phyloP scores from a whole-genome alignment of 495 filamentous ascomycete species.

The Tuber umbilicatum region DNA sequence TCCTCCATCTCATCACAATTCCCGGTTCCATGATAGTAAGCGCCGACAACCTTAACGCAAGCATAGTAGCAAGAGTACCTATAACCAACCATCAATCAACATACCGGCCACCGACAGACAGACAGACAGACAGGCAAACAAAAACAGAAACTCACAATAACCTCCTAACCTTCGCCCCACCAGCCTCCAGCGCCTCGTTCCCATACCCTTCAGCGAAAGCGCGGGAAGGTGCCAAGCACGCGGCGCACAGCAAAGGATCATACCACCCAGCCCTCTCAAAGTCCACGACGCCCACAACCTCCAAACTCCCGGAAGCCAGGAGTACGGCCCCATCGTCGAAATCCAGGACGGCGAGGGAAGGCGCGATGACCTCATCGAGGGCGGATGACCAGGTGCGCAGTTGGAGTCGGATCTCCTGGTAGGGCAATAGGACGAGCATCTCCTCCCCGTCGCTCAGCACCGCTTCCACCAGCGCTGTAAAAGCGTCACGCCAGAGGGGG shows the following conservation, averaged over 20 bases:
- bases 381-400: slow-evolving; percentile 46
- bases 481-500: slow-evolving; percentile 56
- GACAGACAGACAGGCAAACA: background rate
- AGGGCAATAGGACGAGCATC: slow-evolving; percentile 60
- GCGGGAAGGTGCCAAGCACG: slow-evolving; percentile 13
- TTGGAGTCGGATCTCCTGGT: slow-evolving; percentile 55
- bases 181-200: slow-evolving; percentile 20
- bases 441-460: slow-evolving; percentile 65
- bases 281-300: slow-evolving; percentile 32
- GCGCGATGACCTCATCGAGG: slow-evolving; percentile 53
- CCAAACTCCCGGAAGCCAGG: slow-evolving; percentile 35
- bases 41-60: slow-evolving; percentile 23
- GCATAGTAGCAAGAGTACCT: slow-evolving; percentile 36
- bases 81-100: background rate
- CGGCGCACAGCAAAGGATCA: slow-evolving; percentile 27
- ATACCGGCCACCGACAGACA: background rate
- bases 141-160: background rate
- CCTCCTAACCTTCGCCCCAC: background rate
- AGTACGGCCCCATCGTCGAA: slow-evolving; percentile 55
- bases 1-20: slow-evolving; percentile 27
- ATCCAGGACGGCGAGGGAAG: slow-evolving; percentile 55
- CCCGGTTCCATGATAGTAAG: slow-evolving; percentile 24
- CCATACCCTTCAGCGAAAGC: slow-evolving; percentile 34
- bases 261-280: slow-evolving; percentile 39
- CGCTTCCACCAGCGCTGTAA: slow-evolving; percentile 55